These are phyloP conservation scores for Hyphopichia burtonii DNA, from an alignment of 1,139 yeast genomes.

Conservation along the genomic window DNA sequence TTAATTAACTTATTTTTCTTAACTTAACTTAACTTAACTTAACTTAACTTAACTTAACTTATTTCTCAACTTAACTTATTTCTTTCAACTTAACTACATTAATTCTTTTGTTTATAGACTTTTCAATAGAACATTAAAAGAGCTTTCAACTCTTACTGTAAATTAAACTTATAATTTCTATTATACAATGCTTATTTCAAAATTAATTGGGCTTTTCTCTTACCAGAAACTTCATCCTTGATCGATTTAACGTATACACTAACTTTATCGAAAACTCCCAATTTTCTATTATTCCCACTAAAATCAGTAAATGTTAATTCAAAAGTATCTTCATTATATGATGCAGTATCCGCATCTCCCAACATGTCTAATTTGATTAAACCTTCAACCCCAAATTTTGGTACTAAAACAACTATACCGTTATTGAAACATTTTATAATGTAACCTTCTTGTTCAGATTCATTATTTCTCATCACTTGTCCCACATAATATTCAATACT, in stretches of 20 bases:
- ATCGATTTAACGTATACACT: conserved; percentile 77
- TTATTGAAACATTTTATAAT: conserved; percentile 90
- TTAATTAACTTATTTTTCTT: not conserved
- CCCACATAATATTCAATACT: conserved; percentile 97
- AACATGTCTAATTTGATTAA: conserved; percentile 78
- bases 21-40: conserved; percentile 1
- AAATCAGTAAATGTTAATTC: conserved; percentile 56
- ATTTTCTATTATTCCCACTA: conserved; percentile 42
- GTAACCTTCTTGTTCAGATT: conserved; percentile 80
- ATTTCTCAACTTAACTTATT: not conserved
- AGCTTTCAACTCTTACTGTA: not conserved
- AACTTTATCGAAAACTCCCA: conserved; percentile 84
- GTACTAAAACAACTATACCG: conserved; percentile 93
- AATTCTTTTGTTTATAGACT: not conserved
- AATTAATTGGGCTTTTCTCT: conserved; percentile 83
- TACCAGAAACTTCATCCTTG: conserved; percentile 85
- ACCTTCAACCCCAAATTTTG: conserved; percentile 97
- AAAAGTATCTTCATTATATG: conserved; percentile 76
- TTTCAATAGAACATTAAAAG: not conserved
- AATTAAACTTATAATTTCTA: not conserved
- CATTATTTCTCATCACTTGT: conserved; percentile 86
- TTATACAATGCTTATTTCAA: conserved; percentile 26
- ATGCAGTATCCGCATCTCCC: conserved; percentile 63
- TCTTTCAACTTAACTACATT: not conserved
- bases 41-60: not conserved